Conservation (phyloP, 2,329 filamentous ascomycete genomes). For the Phialophora expanda region DNA sequence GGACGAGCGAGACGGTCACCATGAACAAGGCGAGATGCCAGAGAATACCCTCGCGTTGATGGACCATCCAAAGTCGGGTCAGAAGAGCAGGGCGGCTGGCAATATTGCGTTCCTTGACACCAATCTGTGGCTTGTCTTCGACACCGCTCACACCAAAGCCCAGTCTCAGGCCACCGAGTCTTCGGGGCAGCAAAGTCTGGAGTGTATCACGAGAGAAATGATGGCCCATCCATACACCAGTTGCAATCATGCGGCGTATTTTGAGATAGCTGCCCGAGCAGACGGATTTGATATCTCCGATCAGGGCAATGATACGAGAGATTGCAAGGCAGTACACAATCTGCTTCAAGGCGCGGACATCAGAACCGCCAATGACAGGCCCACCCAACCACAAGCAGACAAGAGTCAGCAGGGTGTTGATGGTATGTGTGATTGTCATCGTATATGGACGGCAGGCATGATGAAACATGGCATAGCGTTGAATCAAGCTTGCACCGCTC, state of each 20-base stretch:
- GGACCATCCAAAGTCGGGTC: constrained; percentile 22
- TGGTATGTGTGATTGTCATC: constrained; percentile 30
- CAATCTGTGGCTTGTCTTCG: constrained; percentile 5
- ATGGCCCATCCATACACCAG: constrained; percentile 31
- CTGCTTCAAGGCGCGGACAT: constrained; percentile 5
- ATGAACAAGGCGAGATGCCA: constrained; percentile 14
- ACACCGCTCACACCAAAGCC: constrained; percentile 32
- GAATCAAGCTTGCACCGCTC: constrained; percentile 21
- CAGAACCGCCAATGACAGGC: constrained; percentile 27
- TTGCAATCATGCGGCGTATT: constrained; percentile 29
- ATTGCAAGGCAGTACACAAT: constrained; percentile 21
- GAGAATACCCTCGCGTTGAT: constrained; percentile 31
- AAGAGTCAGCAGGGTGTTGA: constrained; percentile 18
- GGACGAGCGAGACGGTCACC: constrained; percentile 8
- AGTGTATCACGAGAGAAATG: constrained; percentile 34
- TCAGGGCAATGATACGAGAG: constrained; percentile 5
- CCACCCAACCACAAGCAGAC: constrained; percentile 19
- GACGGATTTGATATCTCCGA: constrained; percentile 11
- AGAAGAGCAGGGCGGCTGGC: constrained; percentile 16
- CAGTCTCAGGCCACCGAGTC: constrained; percentile 23
- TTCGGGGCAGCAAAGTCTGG: constrained; percentile 24
- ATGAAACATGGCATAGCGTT: constrained; percentile 34
- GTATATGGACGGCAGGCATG: constrained; percentile 33
- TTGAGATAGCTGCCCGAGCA: constrained; percentile 9
- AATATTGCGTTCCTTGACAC: constrained; percentile 31